Evolutionary conservation across 768 basidiomycete genomes (phyloP), one percentile per base, ranked within the genome.

Genomic region (Rhodotorula toruloides): DNA sequence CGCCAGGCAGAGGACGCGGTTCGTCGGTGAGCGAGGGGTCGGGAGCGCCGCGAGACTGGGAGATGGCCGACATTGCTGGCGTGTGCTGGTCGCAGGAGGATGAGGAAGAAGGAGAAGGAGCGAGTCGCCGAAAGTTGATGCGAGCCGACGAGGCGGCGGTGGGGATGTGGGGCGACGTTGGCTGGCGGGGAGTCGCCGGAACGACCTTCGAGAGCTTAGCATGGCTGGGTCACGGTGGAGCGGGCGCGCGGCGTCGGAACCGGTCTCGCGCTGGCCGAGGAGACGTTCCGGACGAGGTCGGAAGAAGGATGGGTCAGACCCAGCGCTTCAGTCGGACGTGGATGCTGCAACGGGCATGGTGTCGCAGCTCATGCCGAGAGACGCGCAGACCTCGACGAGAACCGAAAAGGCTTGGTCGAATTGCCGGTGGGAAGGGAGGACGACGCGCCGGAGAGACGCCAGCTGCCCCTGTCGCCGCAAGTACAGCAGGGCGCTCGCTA

Each of bases 1-100:
- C n/a, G 48, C 58, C 58, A 11, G 58, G 58, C 11, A 34, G 48
- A 10, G 58, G 58, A 22, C 58, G 47, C 9, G 58, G 58, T 47
- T 59, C 49, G 31, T 59, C 58, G 27, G 48, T 31, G 27, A 58
- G 39, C 7, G 36, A 39, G 5, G 58, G 48, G 58, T 59, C 37
- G 19, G 58, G 36, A 22, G 55, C 43, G 32, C 40, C 50, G 32
- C 50, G 50, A 22, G 50, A 52, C 31, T 52, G 50, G 9, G 50
- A 52, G 17, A 52, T 52, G 29, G 54, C 34, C 19, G 54, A 56
- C 40, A 31, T 29, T 43, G 19, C 12, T 4, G 29, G 5, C 11
- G 17, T 37, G 17, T n/a, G n/a, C n/a, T n/a, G n/a, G n/a, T n/a
- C n/a, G n/a, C 5, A 11, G 40, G 42, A 42, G 2, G 0, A 21